Conservation (phyloP, 2,329 filamentous ascomycete genomes). For the Plenodomus biglobosus region DNA sequence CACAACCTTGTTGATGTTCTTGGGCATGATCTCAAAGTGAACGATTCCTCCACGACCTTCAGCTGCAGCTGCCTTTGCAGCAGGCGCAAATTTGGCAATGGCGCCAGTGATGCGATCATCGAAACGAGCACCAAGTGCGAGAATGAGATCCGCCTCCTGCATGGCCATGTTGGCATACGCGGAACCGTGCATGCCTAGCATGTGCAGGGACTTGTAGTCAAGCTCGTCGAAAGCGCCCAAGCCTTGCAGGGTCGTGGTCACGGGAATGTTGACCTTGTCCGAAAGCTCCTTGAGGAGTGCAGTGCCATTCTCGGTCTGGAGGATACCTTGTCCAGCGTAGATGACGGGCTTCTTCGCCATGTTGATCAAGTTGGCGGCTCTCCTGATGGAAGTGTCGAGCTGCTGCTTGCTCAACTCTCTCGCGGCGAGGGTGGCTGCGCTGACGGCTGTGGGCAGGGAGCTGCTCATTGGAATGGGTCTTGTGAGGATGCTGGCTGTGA, state of each 20-base stretch:
- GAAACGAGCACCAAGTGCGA: constrained; percentile 90
- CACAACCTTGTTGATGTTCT: constrained; percentile 99
- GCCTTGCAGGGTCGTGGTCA: constrained; percentile 93
- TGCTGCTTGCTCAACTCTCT: constrained; percentile 72
- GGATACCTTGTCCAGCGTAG: constrained; percentile 89
- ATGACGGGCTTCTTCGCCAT: constrained; percentile 90
- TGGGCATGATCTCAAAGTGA: constrained; percentile 98
- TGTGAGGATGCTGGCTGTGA: constrained; percentile 81
- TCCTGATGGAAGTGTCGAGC: constrained; percentile 70
- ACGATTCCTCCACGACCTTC: constrained; percentile 91
- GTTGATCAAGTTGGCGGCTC: constrained; percentile 82
- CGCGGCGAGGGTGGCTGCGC: constrained; percentile 80
- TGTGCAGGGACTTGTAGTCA: constrained; percentile 91
- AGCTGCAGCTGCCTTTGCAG: constrained; percentile 78
- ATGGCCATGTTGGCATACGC: constrained; percentile 98
- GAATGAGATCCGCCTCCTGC: constrained; percentile 93
- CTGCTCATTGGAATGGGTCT: constrained; percentile 80
- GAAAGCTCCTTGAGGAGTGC: constrained; percentile 80
- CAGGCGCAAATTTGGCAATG: constrained; percentile 84
- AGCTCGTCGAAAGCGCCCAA: constrained; percentile 91
- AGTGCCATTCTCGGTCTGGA: constrained; percentile 76
- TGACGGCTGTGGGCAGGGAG: constrained; percentile 75
- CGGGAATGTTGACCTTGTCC: constrained; percentile 87
- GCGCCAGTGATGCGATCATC: constrained; percentile 90
- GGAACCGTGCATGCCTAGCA: constrained; percentile 98